Evolutionary conservation across 2,329 filamentous ascomycete genomes (phyloP), one percentile per base, ranked within the genome.

Genomic region (Calonectria hawksworthii): DNA sequence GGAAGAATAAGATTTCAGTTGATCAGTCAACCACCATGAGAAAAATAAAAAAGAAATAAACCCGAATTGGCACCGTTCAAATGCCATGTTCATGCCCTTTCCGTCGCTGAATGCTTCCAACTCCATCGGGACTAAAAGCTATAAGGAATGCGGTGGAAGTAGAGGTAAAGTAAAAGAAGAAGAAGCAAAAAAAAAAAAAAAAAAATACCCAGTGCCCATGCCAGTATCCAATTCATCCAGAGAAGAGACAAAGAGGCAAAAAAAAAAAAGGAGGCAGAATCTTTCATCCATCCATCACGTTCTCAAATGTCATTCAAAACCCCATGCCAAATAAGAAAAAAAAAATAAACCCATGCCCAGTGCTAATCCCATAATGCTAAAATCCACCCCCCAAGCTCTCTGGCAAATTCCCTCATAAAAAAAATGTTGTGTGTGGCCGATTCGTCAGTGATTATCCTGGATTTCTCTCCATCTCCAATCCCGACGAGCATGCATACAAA

Each of bases 391-490:
- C 68, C 34, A 66, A 63, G 36, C 44, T 67, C 71, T 75, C 56
- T 74, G 74, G 67, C 73, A 67, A 72, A 68, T 77, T 63, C 50
- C 47, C 51, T 77, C 74, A 41, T 76, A 72, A 76, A 64, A 76
- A 64, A 54, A 44, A 70, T 73, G 71, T 68, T 79, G 73, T 68
- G 50, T 66, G 54, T 65, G 50, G 66, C 56, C 36, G 36, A 70
- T 50, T 65, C 59, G 59, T 51, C 66, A 59, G 30, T 54, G 47
- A 68, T 69, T 51, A 68, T 64, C 56, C 56, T 32, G 10, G 47
- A 34, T 72, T 26, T 47, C 51, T 11, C n/a, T 51, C 34, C 41
- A 44, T 28, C 59, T 68, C 68, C 65, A 56, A 73, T 38, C 26
- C 30, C 54, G 47, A 72, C 32, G 75, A 75, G 38, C 41, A 76